phyloP scores from a whole-genome alignment of 495 filamentous ascomycete species.

The Corynascus novoguineensis region DNA sequence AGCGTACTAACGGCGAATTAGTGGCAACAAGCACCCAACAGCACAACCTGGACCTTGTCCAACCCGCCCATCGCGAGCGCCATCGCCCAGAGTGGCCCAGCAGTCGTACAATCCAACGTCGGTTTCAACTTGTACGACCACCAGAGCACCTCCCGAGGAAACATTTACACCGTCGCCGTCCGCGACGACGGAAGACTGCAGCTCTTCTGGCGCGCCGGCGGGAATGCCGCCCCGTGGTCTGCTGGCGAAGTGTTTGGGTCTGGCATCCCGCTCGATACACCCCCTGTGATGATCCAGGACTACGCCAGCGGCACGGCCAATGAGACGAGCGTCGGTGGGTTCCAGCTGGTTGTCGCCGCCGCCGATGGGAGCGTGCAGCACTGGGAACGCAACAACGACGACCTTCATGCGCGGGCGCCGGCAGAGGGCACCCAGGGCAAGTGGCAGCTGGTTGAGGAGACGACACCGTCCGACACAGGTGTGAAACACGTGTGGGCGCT shows the following conservation, averaged over 20 bases:
- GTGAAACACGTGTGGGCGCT: slow-evolving; percentile 18
- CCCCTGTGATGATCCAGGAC: slow-evolving; percentile 22
- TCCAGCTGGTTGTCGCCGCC: slow-evolving; percentile 18
- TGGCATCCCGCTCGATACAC: slow-evolving; percentile 8
- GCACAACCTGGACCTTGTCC: slow-evolving; percentile 8
- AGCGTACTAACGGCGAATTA: neutral
- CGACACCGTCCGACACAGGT: neutral
- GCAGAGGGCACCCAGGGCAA: slow-evolving; percentile 7
- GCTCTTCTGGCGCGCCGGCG: slow-evolving; percentile 17
- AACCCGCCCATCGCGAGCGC: slow-evolving; percentile 8
- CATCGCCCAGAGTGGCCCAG: slow-evolving; percentile 18
- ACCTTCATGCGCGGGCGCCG: neutral
- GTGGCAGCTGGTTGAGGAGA: slow-evolving; percentile 16
- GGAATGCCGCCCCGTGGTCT: slow-evolving; percentile 1
- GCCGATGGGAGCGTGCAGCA: slow-evolving; percentile 21
- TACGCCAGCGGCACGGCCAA: slow-evolving; percentile 12
- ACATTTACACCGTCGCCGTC: slow-evolving; percentile 20
- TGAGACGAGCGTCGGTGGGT: slow-evolving; percentile 15
- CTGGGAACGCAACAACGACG: slow-evolving; percentile 14
- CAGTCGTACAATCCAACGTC: slow-evolving; percentile 21
- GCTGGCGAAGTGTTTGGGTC: slow-evolving; percentile 18
- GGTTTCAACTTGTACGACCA: slow-evolving; percentile 14
- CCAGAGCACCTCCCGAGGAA: slow-evolving; percentile 2
- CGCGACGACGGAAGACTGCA: slow-evolving; percentile 17
- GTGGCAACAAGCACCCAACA: slow-evolving; percentile 15